Percentiles rank a stretch among this genome's conserved stretches.
Conservation (phyloP, 495 filamentous ascomycete species). For the Acidomyces sp. region DNA sequence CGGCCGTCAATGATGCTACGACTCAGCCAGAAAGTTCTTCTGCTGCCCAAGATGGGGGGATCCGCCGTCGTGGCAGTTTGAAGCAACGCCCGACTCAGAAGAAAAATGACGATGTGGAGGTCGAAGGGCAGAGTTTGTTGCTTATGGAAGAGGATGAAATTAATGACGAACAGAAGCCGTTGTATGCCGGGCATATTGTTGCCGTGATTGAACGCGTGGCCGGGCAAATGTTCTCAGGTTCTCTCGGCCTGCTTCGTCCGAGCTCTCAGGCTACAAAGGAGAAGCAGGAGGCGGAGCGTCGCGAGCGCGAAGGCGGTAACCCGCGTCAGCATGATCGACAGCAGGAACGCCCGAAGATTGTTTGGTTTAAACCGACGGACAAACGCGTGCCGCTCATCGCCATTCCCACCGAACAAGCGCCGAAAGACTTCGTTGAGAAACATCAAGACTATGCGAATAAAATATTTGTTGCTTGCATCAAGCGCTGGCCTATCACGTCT, state of each 20-base stretch:
- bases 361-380: conserved; percentile 99
- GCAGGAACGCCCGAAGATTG: conserved; percentile 97
- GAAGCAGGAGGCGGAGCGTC: conserved; percentile 94
- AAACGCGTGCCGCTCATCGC: conserved; percentile 97
- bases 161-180: conserved; percentile 91
- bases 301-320: conserved; percentile 66
- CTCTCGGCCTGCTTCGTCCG: conserved; percentile 79
- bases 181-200: conserved; percentile 94
- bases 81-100: conserved; percentile 95
- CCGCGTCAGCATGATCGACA: conserved; percentile 71
- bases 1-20: conserved; percentile 53
- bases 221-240: conserved; percentile 98
- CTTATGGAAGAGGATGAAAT: conserved; percentile 98
- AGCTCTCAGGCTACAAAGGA: conserved; percentile 99
- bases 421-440: conserved; percentile 94
- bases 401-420: conserved; percentile 95
- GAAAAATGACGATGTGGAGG: conserved; percentile 99
- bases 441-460: conserved; percentile 94
- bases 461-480: conserved; percentile 98
- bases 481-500: conserved; percentile 98
- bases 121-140: conserved; percentile 91
- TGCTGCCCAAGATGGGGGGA: conserved; percentile 57
- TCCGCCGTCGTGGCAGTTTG: conserved; percentile 84
- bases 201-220: conserved; percentile 94
- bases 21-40: conserved; percentile 50